These are phyloP conservation scores for Colletotrichum tanaceti DNA, from an alignment of 2,329 filamentous ascomycete genomes.

Conservation along the genomic window DNA sequence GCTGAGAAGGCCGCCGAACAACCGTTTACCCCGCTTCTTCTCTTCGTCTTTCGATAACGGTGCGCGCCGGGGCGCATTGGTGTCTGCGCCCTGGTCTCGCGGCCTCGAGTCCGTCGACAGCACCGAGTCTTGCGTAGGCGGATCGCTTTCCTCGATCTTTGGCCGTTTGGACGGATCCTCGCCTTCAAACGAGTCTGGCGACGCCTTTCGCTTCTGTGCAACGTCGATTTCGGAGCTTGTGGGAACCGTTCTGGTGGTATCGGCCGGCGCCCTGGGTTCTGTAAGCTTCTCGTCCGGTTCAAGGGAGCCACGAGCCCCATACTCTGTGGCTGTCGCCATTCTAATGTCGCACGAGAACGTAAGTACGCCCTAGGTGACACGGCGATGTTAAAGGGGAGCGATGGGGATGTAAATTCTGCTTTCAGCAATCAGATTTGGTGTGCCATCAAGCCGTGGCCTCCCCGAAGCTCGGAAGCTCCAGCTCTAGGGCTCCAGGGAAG, in stretches of 20 bases:
- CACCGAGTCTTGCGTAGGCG: background rate
- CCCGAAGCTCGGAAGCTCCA: slow-evolving; percentile 20
- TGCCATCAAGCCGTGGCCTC: slow-evolving; percentile 10
- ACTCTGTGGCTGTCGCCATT: slow-evolving; percentile 33
- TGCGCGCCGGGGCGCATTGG: slow-evolving; percentile 51
- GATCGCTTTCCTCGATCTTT: slow-evolving; percentile 36
- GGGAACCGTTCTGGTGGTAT: slow-evolving; percentile 8
- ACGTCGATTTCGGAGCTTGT: slow-evolving; percentile 16
- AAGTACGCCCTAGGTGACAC: background rate
- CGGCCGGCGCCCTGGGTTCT: slow-evolving; percentile 23
- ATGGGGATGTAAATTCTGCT: background rate
- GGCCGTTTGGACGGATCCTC: slow-evolving; percentile 40
- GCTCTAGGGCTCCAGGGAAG: slow-evolving; percentile 26
- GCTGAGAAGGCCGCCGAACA: slow-evolving; percentile 85
- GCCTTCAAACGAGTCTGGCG: slow-evolving; percentile 40
- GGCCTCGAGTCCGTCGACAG: background rate
- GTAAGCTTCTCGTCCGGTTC: slow-evolving; percentile 18
- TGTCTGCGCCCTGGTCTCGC: slow-evolving; percentile 32
- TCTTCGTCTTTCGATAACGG: slow-evolving; percentile 68
- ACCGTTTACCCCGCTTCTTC: slow-evolving; percentile 82
- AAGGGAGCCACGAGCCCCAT: background rate
- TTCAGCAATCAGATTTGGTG: background rate
- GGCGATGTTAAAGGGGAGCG: background rate
- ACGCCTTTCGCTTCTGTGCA: slow-evolving; percentile 50
- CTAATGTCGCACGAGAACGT: background rate